Conservation (phyloP, 352 stramenopile species). For the Thalassiosira ordinaria region DNA sequence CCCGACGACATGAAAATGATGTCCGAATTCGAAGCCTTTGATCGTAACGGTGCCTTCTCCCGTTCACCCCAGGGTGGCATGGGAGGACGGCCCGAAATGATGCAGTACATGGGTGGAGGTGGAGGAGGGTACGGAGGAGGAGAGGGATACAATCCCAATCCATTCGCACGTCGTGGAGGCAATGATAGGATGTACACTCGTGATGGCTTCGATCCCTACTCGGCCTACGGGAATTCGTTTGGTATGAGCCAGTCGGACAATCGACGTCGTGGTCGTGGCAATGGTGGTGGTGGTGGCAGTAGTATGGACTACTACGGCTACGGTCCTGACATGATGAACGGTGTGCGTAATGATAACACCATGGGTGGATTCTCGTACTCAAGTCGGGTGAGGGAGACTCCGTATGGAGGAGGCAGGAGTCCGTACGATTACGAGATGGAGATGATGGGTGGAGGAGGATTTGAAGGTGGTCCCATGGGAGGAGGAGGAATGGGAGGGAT, state of each 20-base stretch:
- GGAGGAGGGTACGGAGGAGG: no score
- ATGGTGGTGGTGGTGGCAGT: constrained; percentile 7
- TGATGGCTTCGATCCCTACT: constrained; percentile 22
- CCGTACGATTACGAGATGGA: constrained; percentile 5
- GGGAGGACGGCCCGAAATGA: constrained; percentile 2
- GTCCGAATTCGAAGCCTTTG: constrained; percentile 11
- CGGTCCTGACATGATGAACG: no score
- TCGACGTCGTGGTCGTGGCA: not conserved
- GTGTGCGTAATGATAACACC: constrained; percentile 12
- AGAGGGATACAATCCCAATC: constrained; percentile 26
- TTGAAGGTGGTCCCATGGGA: constrained; percentile 19
- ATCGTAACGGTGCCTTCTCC: constrained; percentile 27
- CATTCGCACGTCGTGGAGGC: constrained; percentile 5
- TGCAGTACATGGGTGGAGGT: constrained; percentile 4
- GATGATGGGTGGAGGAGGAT: not conserved
- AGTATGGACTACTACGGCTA: no score
- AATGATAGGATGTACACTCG: not conserved
- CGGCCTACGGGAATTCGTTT: constrained; percentile 3
- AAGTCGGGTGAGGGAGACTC: constrained; percentile 13
- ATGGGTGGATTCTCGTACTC: constrained; percentile 26
- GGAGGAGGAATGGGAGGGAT: constrained; percentile 3
- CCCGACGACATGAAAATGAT: constrained; percentile 12
- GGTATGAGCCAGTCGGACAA: constrained; percentile 11
- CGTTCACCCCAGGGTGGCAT: constrained; percentile 11
- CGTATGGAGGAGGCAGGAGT: not conserved